phyloP scores from a whole-genome alignment of 1,139 yeast species.

The Meyerozyma sp. region DNA sequence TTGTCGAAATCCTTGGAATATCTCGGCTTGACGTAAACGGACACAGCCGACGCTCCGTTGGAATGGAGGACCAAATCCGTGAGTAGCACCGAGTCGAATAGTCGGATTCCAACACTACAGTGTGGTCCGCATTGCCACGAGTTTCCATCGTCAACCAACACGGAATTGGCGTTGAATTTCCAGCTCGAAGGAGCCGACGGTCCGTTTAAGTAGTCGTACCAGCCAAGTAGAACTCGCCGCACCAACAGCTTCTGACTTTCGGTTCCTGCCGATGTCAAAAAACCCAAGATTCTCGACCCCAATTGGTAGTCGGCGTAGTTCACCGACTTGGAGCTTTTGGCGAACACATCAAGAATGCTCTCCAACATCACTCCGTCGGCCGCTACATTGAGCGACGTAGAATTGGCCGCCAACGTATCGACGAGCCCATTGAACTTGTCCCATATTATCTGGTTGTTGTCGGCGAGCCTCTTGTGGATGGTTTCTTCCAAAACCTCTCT shows the following conservation, averaged over 20 bases:
- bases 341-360: slow-evolving; percentile 27
- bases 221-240: slow-evolving; percentile 31
- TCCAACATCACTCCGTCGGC: slow-evolving; percentile 12
- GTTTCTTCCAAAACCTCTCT: slow-evolving; percentile 18
- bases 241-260: slow-evolving; percentile 12
- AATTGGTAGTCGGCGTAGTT: slow-evolving; percentile 39
- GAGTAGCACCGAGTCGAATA: slow-evolving; percentile 27
- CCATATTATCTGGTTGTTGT: slow-evolving; percentile 20
- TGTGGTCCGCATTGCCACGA: slow-evolving; percentile 29
- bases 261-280: slow-evolving; percentile 23
- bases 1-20: slow-evolving; percentile 11
- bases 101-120: slow-evolving; percentile 34
- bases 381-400: slow-evolving; percentile 9
- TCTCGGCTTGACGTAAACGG: slow-evolving; percentile 30
- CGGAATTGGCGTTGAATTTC: slow-evolving; percentile 37
- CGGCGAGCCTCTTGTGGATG: slow-evolving; percentile 16
- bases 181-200: slow-evolving; percentile 19
- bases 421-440: slow-evolving; percentile 23
- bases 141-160: slow-evolving; percentile 29
- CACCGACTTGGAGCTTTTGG: slow-evolving; percentile 32
- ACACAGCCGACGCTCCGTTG: slow-evolving; percentile 8
- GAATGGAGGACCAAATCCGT: slow-evolving; percentile 30
- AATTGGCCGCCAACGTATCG: slow-evolving; percentile 13
- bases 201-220: slow-evolving; percentile 34
- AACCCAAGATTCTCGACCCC: slow-evolving; percentile 40